Base-by-base conservation (phyloP, 257 asterid genomes). In the Penstemon newberryi region DNA sequence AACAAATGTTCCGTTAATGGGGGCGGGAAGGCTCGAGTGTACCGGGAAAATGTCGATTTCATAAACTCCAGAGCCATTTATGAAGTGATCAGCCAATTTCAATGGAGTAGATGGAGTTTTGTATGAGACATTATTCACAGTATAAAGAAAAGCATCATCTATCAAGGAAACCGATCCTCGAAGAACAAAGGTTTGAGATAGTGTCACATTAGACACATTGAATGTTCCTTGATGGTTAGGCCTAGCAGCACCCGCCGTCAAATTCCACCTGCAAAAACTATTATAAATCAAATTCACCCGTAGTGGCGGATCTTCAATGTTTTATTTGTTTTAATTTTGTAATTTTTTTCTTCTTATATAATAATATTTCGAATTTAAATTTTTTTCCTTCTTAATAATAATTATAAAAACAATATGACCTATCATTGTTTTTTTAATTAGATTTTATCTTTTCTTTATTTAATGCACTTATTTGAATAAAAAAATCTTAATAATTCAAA, bases 151-250 rank as follows among this genome's bases (percentile, higher is more conserved):
- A 3, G 0, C 4, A 0, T 69, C 81, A 5, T 44, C 13, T 1
- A 79, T 54, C 6, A 47, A 6, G 43, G 69, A 76, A 0, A 11
- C 0, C 3, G 89, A 79, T 61, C 87, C 92, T 9, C 40, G 71
- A 6, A 87, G 87, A 50, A 78, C 15, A 63, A 90, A 87, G 12
- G 86, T 82, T 71, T 86, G 89, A n/a, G 87, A 72, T 15, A 84
- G 12, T 57, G 91, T 87, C 72, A 84, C 89, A 11, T 87, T 85
- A 39, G 92, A 37, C 18, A 90, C 89, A 4, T 87, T 90, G 55
- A 90, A 87, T 15, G 93, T 4, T 2, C 96, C 95, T 72, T 87
- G 96, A 19, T 85, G 88, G 60, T 90, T 87, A 12, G 91, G 95
- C 56, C 91, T 82, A 9, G 95, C 85, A 3, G 84, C 93, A 10